A percentile compares a stretch with the other conserved stretches of the same genome.
Evolutionary conservation across 768 basidiomycete species (phyloP).

Genomic region (Podaxis sp.): DNA sequence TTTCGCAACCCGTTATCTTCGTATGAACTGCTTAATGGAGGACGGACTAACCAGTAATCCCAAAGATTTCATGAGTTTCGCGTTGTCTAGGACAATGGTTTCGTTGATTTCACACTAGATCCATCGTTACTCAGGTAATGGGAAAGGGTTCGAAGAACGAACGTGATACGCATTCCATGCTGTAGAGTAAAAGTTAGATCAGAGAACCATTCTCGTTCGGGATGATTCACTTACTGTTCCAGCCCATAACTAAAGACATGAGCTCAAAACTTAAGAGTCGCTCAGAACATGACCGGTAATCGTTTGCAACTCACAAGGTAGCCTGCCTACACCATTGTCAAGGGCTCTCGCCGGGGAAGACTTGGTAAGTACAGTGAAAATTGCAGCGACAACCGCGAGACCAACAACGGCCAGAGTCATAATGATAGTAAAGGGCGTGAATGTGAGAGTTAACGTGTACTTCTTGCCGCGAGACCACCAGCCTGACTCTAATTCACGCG

Average conservation of each 20-base stretch:
- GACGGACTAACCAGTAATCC: slow-evolving; percentile 44
- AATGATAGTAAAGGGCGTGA: slow-evolving; percentile 24
- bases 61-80: slow-evolving; percentile 48
- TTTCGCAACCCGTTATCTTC: neutral
- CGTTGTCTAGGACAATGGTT: slow-evolving; percentile 46
- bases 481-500: slow-evolving; percentile 1
- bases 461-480: neutral
- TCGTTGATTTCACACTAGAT: slow-evolving; percentile 60
- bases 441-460: slow-evolving; percentile 19
- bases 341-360: slow-evolving; percentile 9
- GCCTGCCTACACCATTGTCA: slow-evolving; percentile 8
- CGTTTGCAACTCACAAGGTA: slow-evolving; percentile 5
- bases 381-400: slow-evolving; percentile 18
- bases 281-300: neutral
- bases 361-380: neutral
- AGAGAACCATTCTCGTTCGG: no score
- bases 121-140: neutral
- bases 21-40: neutral
- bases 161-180: slow-evolving; percentile 16
- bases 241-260: slow-evolving; percentile 12
- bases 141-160: neutral
- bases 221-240: slow-evolving; percentile 11
- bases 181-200: neutral
- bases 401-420: slow-evolving; percentile 20
- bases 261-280: neutral